A percentile compares a stretch with the other conserved stretches of the same genome.
Conservation (phyloP, 2,329 filamentous ascomycete species). For the Ceratocystis harringtonii region DNA sequence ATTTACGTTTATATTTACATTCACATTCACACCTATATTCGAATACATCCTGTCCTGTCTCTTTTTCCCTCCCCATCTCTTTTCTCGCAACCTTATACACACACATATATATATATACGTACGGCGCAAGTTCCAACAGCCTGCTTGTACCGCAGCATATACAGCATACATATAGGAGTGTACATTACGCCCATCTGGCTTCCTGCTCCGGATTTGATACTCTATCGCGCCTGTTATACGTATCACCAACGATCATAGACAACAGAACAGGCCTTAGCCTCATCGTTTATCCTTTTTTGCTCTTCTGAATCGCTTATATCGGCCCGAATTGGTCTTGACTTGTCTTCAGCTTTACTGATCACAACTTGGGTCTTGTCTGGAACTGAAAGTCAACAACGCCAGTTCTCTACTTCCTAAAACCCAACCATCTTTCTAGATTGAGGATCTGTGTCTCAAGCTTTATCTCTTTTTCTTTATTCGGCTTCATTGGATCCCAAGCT, state of each 20-base stretch:
- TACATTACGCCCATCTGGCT: background rate
- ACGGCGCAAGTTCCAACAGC: too few relatives aligned
- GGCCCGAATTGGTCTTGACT: constrained; percentile 7
- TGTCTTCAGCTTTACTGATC: background rate
- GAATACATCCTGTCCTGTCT: too few relatives aligned
- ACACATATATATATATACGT: too few relatives aligned
- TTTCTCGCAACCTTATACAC: too few relatives aligned
- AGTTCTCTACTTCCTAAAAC: background rate
- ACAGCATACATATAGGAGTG: too few relatives aligned
- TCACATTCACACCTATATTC: too few relatives aligned
- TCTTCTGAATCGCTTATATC: constrained; percentile 8
- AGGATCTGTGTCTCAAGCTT: background rate
- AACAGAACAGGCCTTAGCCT: background rate
- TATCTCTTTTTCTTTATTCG: background rate
- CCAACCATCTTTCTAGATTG: background rate
- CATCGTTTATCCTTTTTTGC: background rate
- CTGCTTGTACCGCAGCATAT: too few relatives aligned
- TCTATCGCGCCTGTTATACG: background rate
- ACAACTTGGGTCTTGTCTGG: background rate
- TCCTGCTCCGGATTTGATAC: background rate
- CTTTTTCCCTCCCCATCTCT: too few relatives aligned
- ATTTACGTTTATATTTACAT: too few relatives aligned
- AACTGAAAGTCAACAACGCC: background rate
- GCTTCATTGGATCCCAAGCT: background rate
- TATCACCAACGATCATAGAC: background rate